These are phyloP conservation scores for Neltuma alba DNA, from an alignment of 306 rosid genomes.

Conservation along the genomic window DNA sequence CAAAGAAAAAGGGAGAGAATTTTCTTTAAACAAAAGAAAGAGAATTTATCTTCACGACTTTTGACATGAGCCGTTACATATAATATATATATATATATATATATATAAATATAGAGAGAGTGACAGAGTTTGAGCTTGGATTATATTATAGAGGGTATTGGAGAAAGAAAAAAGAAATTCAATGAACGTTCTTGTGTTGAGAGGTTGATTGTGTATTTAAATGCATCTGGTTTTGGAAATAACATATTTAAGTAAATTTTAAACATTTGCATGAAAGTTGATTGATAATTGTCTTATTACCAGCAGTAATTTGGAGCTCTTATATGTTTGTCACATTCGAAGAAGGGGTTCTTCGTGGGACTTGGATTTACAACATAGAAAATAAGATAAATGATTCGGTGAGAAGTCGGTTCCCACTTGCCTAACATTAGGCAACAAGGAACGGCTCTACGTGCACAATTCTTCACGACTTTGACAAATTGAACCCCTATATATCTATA, in stretches of 20 bases:
- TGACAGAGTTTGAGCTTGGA: too few species aligned
- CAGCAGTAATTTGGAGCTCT: neutral
- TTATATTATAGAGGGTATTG: too few species aligned
- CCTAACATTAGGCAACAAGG: slow-evolving; percentile 20
- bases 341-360: neutral
- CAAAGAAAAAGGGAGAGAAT: too few species aligned
- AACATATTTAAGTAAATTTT: neutral
- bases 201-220: too few species aligned
- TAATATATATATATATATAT: too few species aligned
- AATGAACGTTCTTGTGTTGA: too few species aligned
- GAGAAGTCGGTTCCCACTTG: slow-evolving; percentile 28
- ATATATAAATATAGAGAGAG: too few species aligned
- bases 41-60: too few species aligned
- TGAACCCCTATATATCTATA: neutral
- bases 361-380: slow-evolving; percentile 25
- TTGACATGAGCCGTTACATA: too few species aligned
- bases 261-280: neutral
- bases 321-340: neutral
- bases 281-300: neutral
- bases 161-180: too few species aligned
- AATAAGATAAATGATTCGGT: slow-evolving; percentile 15
- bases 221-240: neutral
- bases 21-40: too few species aligned
- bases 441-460: neutral
- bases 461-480: slow-evolving; percentile 19